A percentile compares a stretch with the other conserved stretches of the same genome.
Conservation (phyloP, 179 eudicot species). For the Camellia oleifera region DNA sequence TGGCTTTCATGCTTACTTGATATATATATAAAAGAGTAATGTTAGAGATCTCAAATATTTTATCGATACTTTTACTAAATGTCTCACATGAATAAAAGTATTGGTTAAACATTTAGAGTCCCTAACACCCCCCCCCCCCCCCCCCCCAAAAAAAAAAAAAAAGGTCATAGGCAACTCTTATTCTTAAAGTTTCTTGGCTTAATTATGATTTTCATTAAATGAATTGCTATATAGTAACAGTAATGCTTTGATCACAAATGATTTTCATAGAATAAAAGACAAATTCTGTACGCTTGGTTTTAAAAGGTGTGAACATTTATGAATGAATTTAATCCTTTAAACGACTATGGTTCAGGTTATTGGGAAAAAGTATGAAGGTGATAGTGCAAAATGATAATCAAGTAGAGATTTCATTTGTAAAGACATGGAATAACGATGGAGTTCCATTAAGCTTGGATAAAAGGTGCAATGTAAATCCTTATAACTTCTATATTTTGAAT, state of each 20-base stretch:
- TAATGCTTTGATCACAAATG: too few relatives aligned
- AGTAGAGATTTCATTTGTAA: conserved; percentile 65
- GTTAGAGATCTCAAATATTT: too few relatives aligned
- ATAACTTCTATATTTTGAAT: not conserved
- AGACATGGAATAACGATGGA: conserved; percentile 41
- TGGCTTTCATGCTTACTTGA: too few relatives aligned
- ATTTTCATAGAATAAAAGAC: too few relatives aligned
- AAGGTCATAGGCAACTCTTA: too few relatives aligned
- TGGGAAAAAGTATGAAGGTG: conserved; percentile 45
- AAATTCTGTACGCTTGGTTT: too few relatives aligned
- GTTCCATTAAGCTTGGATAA: conserved; percentile 66
- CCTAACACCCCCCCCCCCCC: rapidly evolving
- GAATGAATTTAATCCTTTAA: not conserved
- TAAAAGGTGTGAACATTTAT: not conserved
- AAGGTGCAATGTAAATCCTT: conserved; percentile 36
- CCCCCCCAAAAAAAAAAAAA: too few relatives aligned
- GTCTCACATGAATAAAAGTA: too few relatives aligned
- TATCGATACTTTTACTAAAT: too few relatives aligned
- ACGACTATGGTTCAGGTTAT: conserved; percentile 34
- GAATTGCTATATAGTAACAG: not conserved
- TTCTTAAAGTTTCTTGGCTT: not conserved
- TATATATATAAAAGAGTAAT: too few relatives aligned
- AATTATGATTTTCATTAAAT: not conserved
- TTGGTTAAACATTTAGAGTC: too few relatives aligned
- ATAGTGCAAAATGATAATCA: conserved; percentile 42